Percentiles rank a stretch among this genome's conserved stretches.
These are phyloP conservation scores for Lactifluus subvellereus DNA, from an alignment of 768 basidiomycete species.

Conservation along the genomic window DNA sequence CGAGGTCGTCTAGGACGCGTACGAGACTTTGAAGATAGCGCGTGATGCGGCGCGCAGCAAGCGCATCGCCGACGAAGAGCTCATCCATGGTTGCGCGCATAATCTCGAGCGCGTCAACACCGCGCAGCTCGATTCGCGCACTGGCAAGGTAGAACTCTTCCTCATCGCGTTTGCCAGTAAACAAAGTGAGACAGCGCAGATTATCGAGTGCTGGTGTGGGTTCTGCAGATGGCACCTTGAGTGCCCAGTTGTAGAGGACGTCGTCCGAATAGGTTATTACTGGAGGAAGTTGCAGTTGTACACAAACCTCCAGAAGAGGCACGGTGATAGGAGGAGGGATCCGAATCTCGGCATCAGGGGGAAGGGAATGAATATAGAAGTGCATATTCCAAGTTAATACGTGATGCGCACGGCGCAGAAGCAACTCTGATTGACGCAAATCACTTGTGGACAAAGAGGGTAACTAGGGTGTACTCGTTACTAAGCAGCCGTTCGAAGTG, in stretches of 20 bases:
- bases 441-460: conserved; percentile 35
- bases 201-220: conserved; percentile 47
- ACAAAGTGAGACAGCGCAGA: conserved; percentile 58
- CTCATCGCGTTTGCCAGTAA: conserved; percentile 78
- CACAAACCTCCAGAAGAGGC: conserved; percentile 68
- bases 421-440: conserved; percentile 38
- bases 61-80: conserved; percentile 61
- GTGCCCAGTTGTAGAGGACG: conserved; percentile 81
- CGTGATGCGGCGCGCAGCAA: conserved; percentile 45
- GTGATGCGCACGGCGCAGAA: conserved; percentile 49
- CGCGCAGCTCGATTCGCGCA: conserved; percentile 79
- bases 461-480: conserved; percentile 32
- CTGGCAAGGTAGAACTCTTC: conserved; percentile 85
- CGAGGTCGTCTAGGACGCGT: conserved; percentile 57
- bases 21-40: conserved; percentile 61
- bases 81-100: conserved; percentile 88
- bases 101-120: conserved; percentile 76
- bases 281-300: conserved; percentile 73
- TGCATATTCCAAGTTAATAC: conserved; percentile 51
- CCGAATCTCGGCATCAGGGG: conserved; percentile 35
- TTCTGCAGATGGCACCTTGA: conserved; percentile 22
- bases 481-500: neutral
- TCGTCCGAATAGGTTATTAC: conserved; percentile 88
- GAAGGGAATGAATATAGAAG: conserved; percentile 48
- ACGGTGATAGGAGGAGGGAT: conserved; percentile 69